Base-by-base conservation (phyloP, 2,329 filamentous ascomycete species). In the Stemphylium beticola region DNA sequence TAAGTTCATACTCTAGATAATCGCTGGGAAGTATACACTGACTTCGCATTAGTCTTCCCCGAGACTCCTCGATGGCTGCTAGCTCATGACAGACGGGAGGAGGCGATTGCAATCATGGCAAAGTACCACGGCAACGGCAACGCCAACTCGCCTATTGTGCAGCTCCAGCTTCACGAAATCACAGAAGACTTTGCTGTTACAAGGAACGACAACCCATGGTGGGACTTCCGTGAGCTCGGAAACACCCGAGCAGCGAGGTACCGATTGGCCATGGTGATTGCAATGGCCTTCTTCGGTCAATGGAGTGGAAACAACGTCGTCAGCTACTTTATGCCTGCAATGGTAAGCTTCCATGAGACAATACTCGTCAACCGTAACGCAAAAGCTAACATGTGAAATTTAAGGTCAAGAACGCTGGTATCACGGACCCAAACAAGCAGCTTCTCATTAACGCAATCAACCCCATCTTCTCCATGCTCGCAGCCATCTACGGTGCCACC, bases 61-160 rank as follows among this genome's bases (percentile, higher is more conserved):
- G 51, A 54, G 37, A 54, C 51, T 14, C 51, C 51, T 17, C 51
- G 51, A 34, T 65, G 50, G 60, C 75, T 86, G 8, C 79, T 85
- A 24, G 77, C 78, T 43, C 79, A 83, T 32, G 82, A 83, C 41
- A 80, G 82, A 14, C 73, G 78, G 9, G 83, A 86, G 22, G 81
- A 87, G 63, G 85, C 84, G 0, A 76, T 82, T 37, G 74, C 78
- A 1, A 79, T 86, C n/a, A 77, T 89, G 49, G 79, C 82, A 7
- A 82, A 82, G 56, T 84, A 86, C 61, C 85, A 85, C 60, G 78
- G 82, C 4, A 79, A 85, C 52, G 79, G 78, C 2, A 67, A 77
- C 47, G 48, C 62, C 6, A 60, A 74, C 26, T 66, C 71, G 5
- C 70, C 74, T 45, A 64, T 74, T 18, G 71, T 74, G 2, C 65